Evolutionary conservation across 305 asterid species (phyloP).

Genomic region (Solanum hybrid): DNA sequence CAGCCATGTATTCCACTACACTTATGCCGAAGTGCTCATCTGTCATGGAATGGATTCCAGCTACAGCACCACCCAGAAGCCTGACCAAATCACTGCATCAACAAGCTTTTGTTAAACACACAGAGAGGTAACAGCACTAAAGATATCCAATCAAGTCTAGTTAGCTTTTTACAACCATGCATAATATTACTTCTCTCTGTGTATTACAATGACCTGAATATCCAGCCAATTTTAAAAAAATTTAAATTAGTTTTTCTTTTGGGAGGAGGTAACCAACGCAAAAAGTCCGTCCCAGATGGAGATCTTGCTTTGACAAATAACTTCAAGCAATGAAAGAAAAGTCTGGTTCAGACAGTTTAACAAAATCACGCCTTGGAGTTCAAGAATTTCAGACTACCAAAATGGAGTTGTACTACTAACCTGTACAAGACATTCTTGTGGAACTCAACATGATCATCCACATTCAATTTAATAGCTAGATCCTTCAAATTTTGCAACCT

Average conservation of each 20-base stretch:
- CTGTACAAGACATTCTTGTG: constrained; percentile 78
- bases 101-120: background rate
- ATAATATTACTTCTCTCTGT: background rate
- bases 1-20: constrained; percentile 91
- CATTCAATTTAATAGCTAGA: constrained; percentile 51
- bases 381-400: background rate
- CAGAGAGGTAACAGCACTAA: background rate
- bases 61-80: constrained; percentile 71
- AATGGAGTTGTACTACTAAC: constrained; percentile 23
- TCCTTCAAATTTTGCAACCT: constrained; percentile 70
- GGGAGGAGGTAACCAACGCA: background rate
- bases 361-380: background rate
- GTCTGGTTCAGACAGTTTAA: background rate
- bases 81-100: constrained; percentile 62
- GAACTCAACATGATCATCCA: constrained; percentile 78
- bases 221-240: background rate
- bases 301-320: background rate
- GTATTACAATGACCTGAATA: background rate
- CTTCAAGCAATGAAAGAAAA: background rate
- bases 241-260: background rate
- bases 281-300: background rate
- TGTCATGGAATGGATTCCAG: constrained; percentile 83
- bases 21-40: constrained; percentile 98
- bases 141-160: background rate
- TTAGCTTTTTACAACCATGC: background rate